These are phyloP conservation scores for Saturnispora hagleri DNA, from an alignment of 805 yeast genomes.

Conservation along the genomic window DNA sequence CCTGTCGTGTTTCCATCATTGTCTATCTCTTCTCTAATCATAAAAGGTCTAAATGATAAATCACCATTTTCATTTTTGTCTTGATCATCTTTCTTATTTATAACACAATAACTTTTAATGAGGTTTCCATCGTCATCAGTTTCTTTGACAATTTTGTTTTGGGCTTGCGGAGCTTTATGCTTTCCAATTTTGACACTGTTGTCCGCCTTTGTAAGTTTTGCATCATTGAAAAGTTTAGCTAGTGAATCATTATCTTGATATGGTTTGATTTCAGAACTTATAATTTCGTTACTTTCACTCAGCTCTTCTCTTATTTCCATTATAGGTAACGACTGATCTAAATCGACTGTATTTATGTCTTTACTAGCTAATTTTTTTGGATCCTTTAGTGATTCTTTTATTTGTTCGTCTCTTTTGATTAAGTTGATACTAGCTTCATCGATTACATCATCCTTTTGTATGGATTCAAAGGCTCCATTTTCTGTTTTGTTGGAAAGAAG, in stretches of 20 bases:
- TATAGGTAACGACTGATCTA: slow-evolving; percentile 47
- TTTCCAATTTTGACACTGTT: not conserved
- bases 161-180: slow-evolving; percentile 6
- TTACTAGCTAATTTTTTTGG: not conserved
- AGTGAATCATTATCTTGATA: slow-evolving; percentile 10
- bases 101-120: slow-evolving; percentile 3
- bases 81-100: not conserved
- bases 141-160: slow-evolving; percentile 32
- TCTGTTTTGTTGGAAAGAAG: slow-evolving; percentile 7
- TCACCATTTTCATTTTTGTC: slow-evolving; percentile 12
- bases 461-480: not conserved
- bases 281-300: slow-evolving; percentile 74
- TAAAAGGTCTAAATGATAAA: slow-evolving; percentile 36
- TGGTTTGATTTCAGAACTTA: slow-evolving; percentile 37
- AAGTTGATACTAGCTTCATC: not conserved
- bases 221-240: not conserved
- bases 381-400: not conserved
- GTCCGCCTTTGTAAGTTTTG: not conserved
- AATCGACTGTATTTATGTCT: not conserved
- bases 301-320: slow-evolving; percentile 80
- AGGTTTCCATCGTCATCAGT: slow-evolving; percentile 11
- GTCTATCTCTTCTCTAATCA: slow-evolving; percentile 71
- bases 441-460: slow-evolving; percentile 12
- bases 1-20: slow-evolving; percentile 62
- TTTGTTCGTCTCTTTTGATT: not conserved